Evolutionary conservation across 768 basidiomycete genomes (phyloP), one percentile per base, ranked within the genome.

Genomic region (Hygrophoropsis aurantiaca): DNA sequence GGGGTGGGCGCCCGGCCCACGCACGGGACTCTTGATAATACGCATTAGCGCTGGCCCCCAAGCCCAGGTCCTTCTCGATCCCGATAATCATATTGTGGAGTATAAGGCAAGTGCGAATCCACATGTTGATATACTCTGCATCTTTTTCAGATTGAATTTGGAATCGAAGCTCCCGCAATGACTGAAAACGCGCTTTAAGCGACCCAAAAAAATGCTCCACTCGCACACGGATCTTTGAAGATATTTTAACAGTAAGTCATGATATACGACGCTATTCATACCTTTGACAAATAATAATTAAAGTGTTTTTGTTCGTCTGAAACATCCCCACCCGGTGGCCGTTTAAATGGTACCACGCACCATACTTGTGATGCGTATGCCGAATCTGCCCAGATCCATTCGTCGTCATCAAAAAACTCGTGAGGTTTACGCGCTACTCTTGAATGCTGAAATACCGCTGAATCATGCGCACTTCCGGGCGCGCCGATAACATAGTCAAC

Each of bases 321-420:
- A 15, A 62, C 39, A 3, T 51, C 46, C 9, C 54, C 54, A 11
- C 40, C 30, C 18, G 26, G 20, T 23, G 54, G 59, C 45, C 50
- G 51, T 36, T 62, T 62, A 54, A 53, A 62, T 38, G 61, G 59
- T 11, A 44, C 15, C 8, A 62, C 48, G 49, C 58, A 58, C 59
- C 60, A 61, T 13, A 42, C 40, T 20, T 42, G 25, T 20, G 27
- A 30, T 3, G 27, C 15, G 40, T 54, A 54, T 15, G 45, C 46
- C 6, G 25, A 50, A 19, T 54, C 45, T 19, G 42, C 42, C 37
- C 44, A 55, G 16, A 55, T 27, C 54, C 54, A 55, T 16, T 55
- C 51, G 33, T 42, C 40, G 6, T 18, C 8, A 33, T 21, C n/a
- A 24, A 52, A 52, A 20, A 52, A 52, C 0, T 20, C 18, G 11